phyloP scores from a whole-genome alignment of 768 basidiomycete species.

The Tricholoma terreum region DNA sequence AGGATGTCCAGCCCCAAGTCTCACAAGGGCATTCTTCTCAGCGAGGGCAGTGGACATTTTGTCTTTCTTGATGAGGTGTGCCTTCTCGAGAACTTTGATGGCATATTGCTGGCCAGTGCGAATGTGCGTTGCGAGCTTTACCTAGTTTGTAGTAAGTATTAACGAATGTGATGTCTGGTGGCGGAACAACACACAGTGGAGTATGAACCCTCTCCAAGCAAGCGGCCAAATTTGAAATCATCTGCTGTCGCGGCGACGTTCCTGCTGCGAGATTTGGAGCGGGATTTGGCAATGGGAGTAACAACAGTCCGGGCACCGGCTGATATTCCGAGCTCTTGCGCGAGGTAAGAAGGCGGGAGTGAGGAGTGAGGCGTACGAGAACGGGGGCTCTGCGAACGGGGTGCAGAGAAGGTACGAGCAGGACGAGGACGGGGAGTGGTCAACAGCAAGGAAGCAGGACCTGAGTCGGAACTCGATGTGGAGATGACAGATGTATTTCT shows the following conservation, averaged over 20 bases:
- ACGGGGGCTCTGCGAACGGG: constrained; percentile 53
- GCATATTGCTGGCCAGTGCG: constrained; percentile 65
- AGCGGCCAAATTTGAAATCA: constrained; percentile 71
- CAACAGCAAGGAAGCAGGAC: constrained; percentile 39
- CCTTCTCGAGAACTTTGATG: constrained; percentile 78
- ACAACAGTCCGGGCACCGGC: constrained; percentile 10
- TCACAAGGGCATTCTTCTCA: constrained; percentile 75
- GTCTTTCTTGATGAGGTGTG: constrained; percentile 72
- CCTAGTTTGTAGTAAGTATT: constrained; percentile 36
- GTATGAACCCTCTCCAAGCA: constrained; percentile 81
- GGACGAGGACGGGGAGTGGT: constrained; percentile 51
- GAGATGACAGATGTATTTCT: constrained; percentile 78
- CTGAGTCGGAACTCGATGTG: constrained; percentile 54
- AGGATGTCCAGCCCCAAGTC: constrained; percentile 73
- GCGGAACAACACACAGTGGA: constrained; percentile 56
- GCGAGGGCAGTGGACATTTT: constrained; percentile 71
- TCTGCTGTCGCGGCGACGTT: constrained; percentile 48
- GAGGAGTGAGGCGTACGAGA: constrained; percentile 34
- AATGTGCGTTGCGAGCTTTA: constrained; percentile 51
- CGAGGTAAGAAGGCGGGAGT: constrained; percentile 54
- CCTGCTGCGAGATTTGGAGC: constrained; percentile 40
- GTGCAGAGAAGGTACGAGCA: constrained; percentile 62
- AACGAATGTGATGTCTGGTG: neutral
- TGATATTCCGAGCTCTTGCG: constrained; percentile 48
- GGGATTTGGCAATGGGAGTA: constrained; percentile 20